phyloP scores from a whole-genome alignment of 2,329 filamentous ascomycete species.

The Proliferodiscus dingleyae region DNA sequence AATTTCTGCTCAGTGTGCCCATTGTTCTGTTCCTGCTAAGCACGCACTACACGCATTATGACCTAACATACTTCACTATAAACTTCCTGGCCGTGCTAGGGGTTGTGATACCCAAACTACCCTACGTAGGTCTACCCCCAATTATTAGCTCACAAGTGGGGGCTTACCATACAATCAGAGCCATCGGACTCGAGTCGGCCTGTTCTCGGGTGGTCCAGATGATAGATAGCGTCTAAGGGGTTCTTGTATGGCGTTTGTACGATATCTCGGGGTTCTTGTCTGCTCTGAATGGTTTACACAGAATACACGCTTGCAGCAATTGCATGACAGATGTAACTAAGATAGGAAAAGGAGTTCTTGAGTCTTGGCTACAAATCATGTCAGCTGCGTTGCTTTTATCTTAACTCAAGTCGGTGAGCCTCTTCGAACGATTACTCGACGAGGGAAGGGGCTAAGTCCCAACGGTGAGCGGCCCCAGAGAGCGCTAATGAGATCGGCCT shows the following conservation, averaged over 20 bases:
- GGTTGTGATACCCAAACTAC: conserved; percentile 94
- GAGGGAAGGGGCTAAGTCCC: no score
- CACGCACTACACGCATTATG: conserved; percentile 99
- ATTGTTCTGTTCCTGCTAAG: conserved; percentile 92
- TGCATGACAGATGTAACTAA: conserved; percentile 27
- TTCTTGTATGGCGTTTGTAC: conserved; percentile 28
- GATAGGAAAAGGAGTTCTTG: conserved; percentile 25
- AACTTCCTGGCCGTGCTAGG: conserved; percentile 90
- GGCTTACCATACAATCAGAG: conserved; percentile 46
- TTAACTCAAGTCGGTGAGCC: not conserved
- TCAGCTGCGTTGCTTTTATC: not conserved
- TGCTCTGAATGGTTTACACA: conserved; percentile 19
- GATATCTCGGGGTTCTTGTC: conserved; percentile 25
- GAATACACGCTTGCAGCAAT: conserved; percentile 24
- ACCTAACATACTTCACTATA: conserved; percentile 93
- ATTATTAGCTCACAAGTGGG: not conserved
- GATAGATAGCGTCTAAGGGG: conserved; percentile 38
- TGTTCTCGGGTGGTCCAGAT: conserved; percentile 66
- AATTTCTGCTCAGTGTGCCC: conserved; percentile 91
- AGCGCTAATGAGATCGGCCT: not conserved
- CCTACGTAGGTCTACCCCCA: conserved; percentile 62
- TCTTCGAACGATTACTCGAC: no score
- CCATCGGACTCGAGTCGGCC: conserved; percentile 71
- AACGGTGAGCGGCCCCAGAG: not conserved
- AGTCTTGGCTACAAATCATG: conserved; percentile 23